Conservation (phyloP, 2,329 filamentous ascomycete genomes). For the Orbilia blumenaviensis region DNA sequence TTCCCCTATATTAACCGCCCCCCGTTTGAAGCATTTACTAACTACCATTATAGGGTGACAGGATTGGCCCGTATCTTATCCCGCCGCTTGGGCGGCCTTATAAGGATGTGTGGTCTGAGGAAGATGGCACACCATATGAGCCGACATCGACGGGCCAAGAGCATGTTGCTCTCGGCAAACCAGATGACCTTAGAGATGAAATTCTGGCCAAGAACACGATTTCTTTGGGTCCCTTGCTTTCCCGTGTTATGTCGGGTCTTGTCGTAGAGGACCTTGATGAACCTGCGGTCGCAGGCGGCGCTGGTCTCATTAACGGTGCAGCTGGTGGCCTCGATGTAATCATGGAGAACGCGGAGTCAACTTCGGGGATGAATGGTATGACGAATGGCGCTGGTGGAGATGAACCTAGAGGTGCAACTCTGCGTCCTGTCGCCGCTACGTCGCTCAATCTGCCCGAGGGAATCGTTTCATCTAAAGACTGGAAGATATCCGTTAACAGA, state of each 20-base stretch:
- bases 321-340: conserved; percentile 56
- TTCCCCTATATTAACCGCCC: no score
- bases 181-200: conserved; percentile 86
- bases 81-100: conserved; percentile 88
- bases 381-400: conserved; percentile 58
- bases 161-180: conserved; percentile 67
- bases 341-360: conserved; percentile 52
- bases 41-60: conserved; percentile 70
- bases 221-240: conserved; percentile 85
- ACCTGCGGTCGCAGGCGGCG: conserved; percentile 13
- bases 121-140: conserved; percentile 78
- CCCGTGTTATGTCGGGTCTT: conserved; percentile 80
- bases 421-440: conserved; percentile 49
- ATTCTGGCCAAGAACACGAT: conserved; percentile 88
- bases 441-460: conserved; percentile 67
- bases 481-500: conserved; percentile 81
- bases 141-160: conserved; percentile 46
- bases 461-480: conserved; percentile 60
- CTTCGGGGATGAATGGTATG: conserved; percentile 59
- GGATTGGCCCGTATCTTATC: conserved; percentile 82
- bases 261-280: conserved; percentile 73
- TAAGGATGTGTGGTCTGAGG: conserved; percentile 89
- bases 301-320: conserved; percentile 62
- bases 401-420: conserved; percentile 43
- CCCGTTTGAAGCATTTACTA: not conserved